Evolutionary conservation across 352 stramenopile species (phyloP).

Genomic region (Saprolegnia parasitica): DNA sequence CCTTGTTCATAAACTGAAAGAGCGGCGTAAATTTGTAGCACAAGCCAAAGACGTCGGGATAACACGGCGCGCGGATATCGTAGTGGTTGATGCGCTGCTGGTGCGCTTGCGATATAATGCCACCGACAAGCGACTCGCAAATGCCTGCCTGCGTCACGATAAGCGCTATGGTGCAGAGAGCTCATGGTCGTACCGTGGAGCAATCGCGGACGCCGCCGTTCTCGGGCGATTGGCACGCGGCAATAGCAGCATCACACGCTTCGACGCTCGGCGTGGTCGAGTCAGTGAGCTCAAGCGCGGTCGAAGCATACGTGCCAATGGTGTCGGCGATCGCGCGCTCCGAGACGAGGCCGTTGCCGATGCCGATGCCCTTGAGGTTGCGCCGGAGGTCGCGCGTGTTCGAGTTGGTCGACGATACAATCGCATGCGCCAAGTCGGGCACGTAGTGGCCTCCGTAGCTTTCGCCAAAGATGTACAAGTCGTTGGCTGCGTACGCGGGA

Average conservation of each 20-base stretch:
- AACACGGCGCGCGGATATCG: conserved; percentile 55
- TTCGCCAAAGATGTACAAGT: conserved; percentile 94
- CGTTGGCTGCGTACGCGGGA: conserved; percentile 36
- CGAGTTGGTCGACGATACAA: conserved; percentile 47
- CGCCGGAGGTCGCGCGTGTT: conserved; percentile 32
- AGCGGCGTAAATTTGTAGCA: conserved; percentile 66
- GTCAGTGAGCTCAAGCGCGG: conserved; percentile 43
- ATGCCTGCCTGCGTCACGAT: conserved; percentile 30
- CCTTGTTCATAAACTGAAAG: conserved; percentile 53
- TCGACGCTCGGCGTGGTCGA: conserved; percentile 23
- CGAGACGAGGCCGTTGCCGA: conserved; percentile 76
- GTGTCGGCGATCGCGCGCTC: conserved; percentile 43
- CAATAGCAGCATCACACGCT: conserved; percentile 30
- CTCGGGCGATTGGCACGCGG: neutral
- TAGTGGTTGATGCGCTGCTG: conserved; percentile 45
- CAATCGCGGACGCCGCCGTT: conserved; percentile 17
- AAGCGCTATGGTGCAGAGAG: conserved; percentile 29
- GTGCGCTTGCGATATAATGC: conserved; percentile 3
- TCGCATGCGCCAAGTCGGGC: conserved; percentile 75
- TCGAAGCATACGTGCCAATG: conserved; percentile 44
- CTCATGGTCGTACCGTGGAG: conserved; percentile 16
- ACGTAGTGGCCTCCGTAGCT: conserved; percentile 94
- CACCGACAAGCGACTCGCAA: conserved; percentile 4
- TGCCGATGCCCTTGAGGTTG: conserved; percentile 75
- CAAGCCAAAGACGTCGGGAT: conserved; percentile 38